Evolutionary conservation across 768 basidiomycete species (phyloP), one percentile per base, ranked within the genome.

Genomic region (Leccinum subgranulosum): DNA sequence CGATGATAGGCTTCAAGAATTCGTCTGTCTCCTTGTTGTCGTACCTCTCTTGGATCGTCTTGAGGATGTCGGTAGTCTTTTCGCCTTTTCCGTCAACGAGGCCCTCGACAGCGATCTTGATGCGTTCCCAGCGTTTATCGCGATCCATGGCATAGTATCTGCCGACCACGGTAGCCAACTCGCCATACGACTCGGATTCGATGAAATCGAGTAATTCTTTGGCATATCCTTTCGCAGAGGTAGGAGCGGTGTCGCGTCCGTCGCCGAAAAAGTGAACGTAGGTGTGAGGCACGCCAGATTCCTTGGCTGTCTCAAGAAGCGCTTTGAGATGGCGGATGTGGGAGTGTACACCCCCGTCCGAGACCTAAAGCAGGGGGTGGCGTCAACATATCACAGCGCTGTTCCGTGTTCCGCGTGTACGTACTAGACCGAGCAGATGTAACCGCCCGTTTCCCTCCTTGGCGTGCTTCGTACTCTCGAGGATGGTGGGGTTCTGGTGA

Each of bases 81-180:
- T 84, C 86, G 6, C 84, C 84, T 57, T 75, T 76, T 7, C 94
- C 94, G 41, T 82, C 79, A 6, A 93, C 82, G 46, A 98, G 81
- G 3, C 86, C 91, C 39, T 96, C 93, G 1, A 95, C 80, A 4
- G 94, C 94, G 60, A 92, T 79, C 80, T 93, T 92, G 69, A 98
- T 73, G 34, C 94, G 82, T 71, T 98, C 94, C 94, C 94, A 98
- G 49, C 94, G 85, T 80, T 95, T 95, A 73, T 96, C 94, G 39
- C 93, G 85, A 75, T 96, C 94, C 94, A 96, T 96, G 31, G 93
- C 94, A 64, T 95, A 98, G 80, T 98, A 98, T 53, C 95, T 76
- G 6, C 94, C 94, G 43, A 94, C 77, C 51, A 96, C 80, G 7
- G 93, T 94, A 6, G 91, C 87, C 49, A 98, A 76, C 69, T 90